Evolutionary conservation across 257 asterid species (phyloP).

Genomic region (Thymus quinquecostatus): DNA sequence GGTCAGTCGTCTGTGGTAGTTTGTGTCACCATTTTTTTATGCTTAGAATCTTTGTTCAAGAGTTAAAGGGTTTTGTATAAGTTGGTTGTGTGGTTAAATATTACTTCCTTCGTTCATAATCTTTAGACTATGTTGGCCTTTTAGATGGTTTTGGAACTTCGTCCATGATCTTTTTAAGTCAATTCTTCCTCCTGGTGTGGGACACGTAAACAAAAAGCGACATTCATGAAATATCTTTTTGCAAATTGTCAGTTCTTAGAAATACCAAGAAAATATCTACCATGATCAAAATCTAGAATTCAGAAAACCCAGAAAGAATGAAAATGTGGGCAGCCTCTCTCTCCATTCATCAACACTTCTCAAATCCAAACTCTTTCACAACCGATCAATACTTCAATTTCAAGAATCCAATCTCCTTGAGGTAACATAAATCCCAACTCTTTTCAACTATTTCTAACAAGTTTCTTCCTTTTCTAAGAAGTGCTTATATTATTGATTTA

Average conservation of each 20-base stretch:
- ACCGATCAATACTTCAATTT: conserved; percentile 24
- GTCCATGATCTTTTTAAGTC: too few species aligned
- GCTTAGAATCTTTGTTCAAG: too few species aligned
- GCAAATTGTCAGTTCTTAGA: background rate
- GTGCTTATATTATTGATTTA: too few species aligned
- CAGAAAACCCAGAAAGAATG: background rate
- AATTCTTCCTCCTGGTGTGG: background rate
- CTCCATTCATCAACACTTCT: conserved; percentile 30
- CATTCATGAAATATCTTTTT: conserved; percentile 35
- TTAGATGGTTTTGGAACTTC: too few species aligned
- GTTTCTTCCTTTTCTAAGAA: background rate
- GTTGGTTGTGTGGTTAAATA: too few species aligned
- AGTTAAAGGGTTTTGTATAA: too few species aligned
- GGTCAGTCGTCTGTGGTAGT: too few species aligned
- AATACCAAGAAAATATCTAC: background rate
- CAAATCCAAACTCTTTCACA: conserved; percentile 18
- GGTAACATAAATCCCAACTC: conserved; percentile 9
- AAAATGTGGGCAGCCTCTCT: conserved; percentile 34
- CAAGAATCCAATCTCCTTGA: conserved; percentile 28
- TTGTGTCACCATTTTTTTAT: too few species aligned
- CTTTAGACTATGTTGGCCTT: too few species aligned
- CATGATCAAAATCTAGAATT: background rate
- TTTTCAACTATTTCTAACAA: background rate
- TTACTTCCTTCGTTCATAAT: too few species aligned
- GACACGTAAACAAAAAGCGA: background rate